Conservation (phyloP, 2,329 filamentous ascomycete genomes). For the Metarhizium robertsii region DNA sequence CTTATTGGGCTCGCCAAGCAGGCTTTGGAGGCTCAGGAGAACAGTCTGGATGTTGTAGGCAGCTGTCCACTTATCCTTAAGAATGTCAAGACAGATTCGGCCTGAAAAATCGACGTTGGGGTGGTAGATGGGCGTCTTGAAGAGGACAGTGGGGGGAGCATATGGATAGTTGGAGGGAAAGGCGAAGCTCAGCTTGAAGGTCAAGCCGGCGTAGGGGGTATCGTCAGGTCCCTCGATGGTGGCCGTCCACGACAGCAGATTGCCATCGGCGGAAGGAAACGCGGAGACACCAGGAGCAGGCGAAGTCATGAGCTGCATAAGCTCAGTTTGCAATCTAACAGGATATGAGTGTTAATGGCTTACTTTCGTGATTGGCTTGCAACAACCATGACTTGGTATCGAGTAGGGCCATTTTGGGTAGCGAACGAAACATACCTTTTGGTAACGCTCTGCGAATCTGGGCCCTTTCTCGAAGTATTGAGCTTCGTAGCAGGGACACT, state of each 20-base stretch:
- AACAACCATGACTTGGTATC: neutral
- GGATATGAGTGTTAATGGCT: neutral
- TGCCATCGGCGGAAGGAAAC: slow-evolving; percentile 83
- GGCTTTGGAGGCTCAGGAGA: slow-evolving; percentile 83
- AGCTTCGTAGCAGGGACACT: slow-evolving; percentile 54
- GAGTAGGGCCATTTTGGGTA: slow-evolving; percentile 1
- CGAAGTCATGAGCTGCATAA: slow-evolving; percentile 98
- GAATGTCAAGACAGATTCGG: slow-evolving; percentile 91
- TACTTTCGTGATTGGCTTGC: neutral
- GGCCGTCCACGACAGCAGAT: slow-evolving; percentile 85
- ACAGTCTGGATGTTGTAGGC: slow-evolving; percentile 96
- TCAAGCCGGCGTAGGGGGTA: slow-evolving; percentile 82
- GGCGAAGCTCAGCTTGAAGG: slow-evolving; percentile 83
- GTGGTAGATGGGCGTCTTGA: slow-evolving; percentile 98
- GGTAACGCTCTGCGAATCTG: slow-evolving; percentile 64
- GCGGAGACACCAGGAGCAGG: slow-evolving; percentile 89
- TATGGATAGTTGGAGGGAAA: slow-evolving; percentile 95
- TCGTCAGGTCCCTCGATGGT: slow-evolving; percentile 87
- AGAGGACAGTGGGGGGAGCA: slow-evolving; percentile 79
- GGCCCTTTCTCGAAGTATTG: slow-evolving; percentile 42
- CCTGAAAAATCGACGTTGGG: slow-evolving; percentile 97
- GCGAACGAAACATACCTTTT: slow-evolving; percentile 50
- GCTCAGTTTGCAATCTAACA: slow-evolving; percentile 80
- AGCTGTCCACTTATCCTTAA: slow-evolving; percentile 98
- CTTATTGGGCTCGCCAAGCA: slow-evolving; percentile 98